Evolutionary conservation across 2,329 filamentous ascomycete species (phyloP).

Genomic region (Xylariaceae sp.): DNA sequence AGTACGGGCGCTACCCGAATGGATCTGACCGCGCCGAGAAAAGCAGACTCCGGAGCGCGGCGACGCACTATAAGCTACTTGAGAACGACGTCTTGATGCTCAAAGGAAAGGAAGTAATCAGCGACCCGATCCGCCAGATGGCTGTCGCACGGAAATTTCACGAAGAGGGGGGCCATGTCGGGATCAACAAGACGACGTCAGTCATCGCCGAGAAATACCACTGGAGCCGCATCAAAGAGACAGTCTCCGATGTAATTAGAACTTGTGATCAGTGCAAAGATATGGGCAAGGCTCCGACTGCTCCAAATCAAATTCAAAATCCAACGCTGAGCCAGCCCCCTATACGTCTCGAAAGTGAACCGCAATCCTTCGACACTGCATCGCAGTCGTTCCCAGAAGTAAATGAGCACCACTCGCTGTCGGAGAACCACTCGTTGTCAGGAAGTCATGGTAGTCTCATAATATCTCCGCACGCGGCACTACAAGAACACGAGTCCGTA

Average conservation of each 20-base stretch:
- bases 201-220: slow-evolving; percentile 91
- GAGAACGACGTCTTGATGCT: slow-evolving; percentile 83
- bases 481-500: slow-evolving; percentile 16
- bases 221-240: slow-evolving; percentile 98
- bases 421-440: slow-evolving; percentile 11
- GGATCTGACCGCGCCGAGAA: slow-evolving; percentile 95
- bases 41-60: slow-evolving; percentile 85
- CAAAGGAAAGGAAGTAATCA: slow-evolving; percentile 95
- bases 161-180: slow-evolving; percentile 67
- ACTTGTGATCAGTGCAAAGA: slow-evolving; percentile 82
- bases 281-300: slow-evolving; percentile 12
- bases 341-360: slow-evolving; percentile 2
- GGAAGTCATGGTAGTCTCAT: too few relatives aligned
- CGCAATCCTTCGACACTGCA: slow-evolving; percentile 5
- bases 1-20: slow-evolving; percentile 87
- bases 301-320: slow-evolving; percentile 13
- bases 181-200: slow-evolving; percentile 97
- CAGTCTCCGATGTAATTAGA: slow-evolving; percentile 88
- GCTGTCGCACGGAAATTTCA: slow-evolving; percentile 81
- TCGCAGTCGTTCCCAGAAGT: slow-evolving; percentile 21
- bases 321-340: slow-evolving; percentile 8
- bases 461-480: slow-evolving; percentile 10
- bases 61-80: slow-evolving; percentile 88
- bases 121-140: slow-evolving; percentile 84
- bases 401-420: slow-evolving; percentile 12